Evolutionary conservation across 2,329 filamentous ascomycete species (phyloP), one percentile per base, ranked within the genome.

Genomic region (Sporothrix brunneoviolacea): DNA sequence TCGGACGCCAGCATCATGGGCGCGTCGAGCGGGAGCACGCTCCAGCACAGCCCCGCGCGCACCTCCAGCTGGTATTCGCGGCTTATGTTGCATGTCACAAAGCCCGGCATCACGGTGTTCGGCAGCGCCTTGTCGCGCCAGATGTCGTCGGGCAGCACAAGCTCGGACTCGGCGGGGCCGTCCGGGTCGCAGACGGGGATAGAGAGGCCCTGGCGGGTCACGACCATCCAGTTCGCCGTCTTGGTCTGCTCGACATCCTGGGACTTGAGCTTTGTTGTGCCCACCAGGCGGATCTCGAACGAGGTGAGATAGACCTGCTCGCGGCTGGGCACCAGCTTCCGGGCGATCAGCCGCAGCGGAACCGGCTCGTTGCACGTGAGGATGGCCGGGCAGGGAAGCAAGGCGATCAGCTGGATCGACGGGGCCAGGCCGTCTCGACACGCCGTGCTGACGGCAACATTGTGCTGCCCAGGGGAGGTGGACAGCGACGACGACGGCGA

Each of bases 311-410:
- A 88, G 1, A 95, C 74, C 22, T 80, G 77, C 50, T 89, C 88
- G 1, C 74, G 72, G 43, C 80, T 82, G 16, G 84, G 74, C 49
- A 78, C 84, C 19, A 90, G 70, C 64, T 89, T 95, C 60, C 84
- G 89, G 35, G 90, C 76, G 13, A 96, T 71, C 8, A 98, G 70
- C 1, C 89, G 80, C 3, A 97, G 72, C 0, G 91, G 91, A 8
- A 97, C 61, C 5, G 89, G 83, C 57, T 91, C 79, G 64, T 95
- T 94, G 70, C 91, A 95, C 0, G 91, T 96, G 44, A 97, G 70
- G 39, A 96, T 86, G 4, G 88, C 77, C 4, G 93, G 93, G 61
- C 90, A 87, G 0, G 93, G 93, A 28, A 98, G 70, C 30, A 91
- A 80, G 4, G 87, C 88, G 60, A 79, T 79, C 47, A 84, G 35